Percentiles rank a stretch among this genome's conserved stretches.
These are phyloP conservation scores for Solanum verrucosum DNA, from an alignment of 257 asterid species.

Conservation along the genomic window DNA sequence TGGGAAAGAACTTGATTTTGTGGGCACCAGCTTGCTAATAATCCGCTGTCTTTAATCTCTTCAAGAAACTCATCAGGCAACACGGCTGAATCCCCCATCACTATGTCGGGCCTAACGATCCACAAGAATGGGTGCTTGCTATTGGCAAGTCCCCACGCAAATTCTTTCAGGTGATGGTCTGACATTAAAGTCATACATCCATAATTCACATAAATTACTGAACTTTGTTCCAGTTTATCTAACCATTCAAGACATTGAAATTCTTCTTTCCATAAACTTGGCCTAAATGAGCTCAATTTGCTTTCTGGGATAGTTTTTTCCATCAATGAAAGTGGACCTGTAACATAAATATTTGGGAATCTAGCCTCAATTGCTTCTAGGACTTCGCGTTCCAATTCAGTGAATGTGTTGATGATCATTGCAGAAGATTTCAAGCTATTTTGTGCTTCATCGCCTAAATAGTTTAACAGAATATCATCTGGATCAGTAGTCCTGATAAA, in stretches of 20 bases:
- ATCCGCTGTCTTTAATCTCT: neutral
- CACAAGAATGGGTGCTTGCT: neutral
- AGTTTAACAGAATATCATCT: neutral
- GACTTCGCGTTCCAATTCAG: neutral
- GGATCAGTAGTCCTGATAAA: neutral
- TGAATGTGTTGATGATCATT: neutral
- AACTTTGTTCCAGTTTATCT: neutral
- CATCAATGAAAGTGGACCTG: neutral
- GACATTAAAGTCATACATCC: neutral
- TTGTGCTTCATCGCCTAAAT: neutral
- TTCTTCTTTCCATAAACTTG: neutral
- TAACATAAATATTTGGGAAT: neutral
- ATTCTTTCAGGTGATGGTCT: neutral
- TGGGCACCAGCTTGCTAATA: neutral
- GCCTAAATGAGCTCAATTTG: neutral
- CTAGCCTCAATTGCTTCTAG: neutral
- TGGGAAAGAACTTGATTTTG: neutral
- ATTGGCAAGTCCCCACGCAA: neutral
- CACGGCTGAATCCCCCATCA: neutral
- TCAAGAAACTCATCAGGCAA: neutral
- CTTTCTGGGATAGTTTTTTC: neutral
- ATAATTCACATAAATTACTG: neutral
- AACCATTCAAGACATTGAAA: neutral
- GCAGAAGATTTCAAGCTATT: neutral
- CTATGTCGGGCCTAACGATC: neutral